Percentiles rank a stretch among this genome's conserved stretches.
phyloP scores from a whole-genome alignment of 2,329 filamentous ascomycete genomes.

The Talaromyces piceae region DNA sequence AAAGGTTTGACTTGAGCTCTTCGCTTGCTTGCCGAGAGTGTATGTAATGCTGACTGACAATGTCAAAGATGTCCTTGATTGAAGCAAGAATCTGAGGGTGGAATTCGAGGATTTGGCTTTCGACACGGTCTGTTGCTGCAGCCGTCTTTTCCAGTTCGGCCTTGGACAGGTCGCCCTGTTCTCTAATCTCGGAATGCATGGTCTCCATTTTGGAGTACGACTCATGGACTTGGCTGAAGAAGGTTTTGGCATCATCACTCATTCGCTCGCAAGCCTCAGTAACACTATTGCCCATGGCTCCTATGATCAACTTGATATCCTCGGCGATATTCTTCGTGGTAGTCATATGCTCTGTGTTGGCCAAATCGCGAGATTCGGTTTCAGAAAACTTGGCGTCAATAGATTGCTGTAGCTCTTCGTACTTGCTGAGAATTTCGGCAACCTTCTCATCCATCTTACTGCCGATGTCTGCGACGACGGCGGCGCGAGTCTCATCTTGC shows the following conservation, averaged over 20 bases:
- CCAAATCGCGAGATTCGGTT: conserved; percentile 63
- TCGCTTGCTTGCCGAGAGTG: conserved; percentile 65
- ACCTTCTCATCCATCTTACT: conserved; percentile 68
- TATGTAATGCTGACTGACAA: conserved; percentile 82
- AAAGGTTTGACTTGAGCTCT: conserved; percentile 52
- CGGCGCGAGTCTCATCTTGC: conserved; percentile 52
- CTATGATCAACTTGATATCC: conserved; percentile 77
- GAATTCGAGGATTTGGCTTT: conserved; percentile 71
- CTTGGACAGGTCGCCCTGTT: conserved; percentile 74
- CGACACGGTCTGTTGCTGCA: conserved; percentile 64
- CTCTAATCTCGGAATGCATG: conserved; percentile 60
- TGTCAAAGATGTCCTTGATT: conserved; percentile 73
- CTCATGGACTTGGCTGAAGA: conserved; percentile 75
- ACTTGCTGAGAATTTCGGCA: conserved; percentile 72
- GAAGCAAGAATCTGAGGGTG: conserved; percentile 83
- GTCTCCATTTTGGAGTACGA: conserved; percentile 70
- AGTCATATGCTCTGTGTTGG: conserved; percentile 65
- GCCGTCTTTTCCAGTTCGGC: conserved; percentile 72
- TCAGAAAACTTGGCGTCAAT: conserved; percentile 67
- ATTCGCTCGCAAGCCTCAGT: conserved; percentile 80
- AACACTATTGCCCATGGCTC: conserved; percentile 73
- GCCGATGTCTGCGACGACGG: conserved; percentile 47
- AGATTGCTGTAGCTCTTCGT: conserved; percentile 72
- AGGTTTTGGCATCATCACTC: conserved; percentile 77
- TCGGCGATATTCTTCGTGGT: conserved; percentile 74